Percentiles rank a stretch among this genome's conserved stretches.
Conservation (phyloP, 495 filamentous ascomycete genomes). For the Hypoxylon subgilvum region DNA sequence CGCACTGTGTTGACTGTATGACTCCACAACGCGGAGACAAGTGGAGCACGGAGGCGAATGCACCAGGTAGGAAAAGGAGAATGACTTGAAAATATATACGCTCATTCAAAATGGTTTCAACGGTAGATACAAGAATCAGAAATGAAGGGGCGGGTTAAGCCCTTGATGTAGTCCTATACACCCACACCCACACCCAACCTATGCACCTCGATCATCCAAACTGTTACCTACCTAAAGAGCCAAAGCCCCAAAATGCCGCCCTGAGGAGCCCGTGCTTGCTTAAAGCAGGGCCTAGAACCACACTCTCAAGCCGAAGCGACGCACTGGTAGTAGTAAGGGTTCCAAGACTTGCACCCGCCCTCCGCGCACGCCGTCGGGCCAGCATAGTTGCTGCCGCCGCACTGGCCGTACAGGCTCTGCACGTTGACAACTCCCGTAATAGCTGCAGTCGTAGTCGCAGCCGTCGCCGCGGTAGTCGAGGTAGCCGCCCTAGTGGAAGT, state of each 20-base stretch:
- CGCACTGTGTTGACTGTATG: no score
- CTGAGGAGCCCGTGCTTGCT: not conserved
- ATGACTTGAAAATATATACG: not conserved
- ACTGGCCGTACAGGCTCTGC: constrained; percentile 57
- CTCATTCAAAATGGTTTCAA: constrained; percentile 4
- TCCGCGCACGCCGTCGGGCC: constrained; percentile 55
- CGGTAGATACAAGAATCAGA: constrained; percentile 26
- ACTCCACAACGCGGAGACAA: no score
- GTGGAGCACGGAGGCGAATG: no score
- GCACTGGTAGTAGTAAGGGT: constrained; percentile 61
- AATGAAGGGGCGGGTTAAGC: not conserved
- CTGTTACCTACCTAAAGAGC: not conserved
- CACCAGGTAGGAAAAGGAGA: no score
- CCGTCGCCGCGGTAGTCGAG: constrained; percentile 41
- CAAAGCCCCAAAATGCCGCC: not conserved
- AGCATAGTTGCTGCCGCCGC: constrained; percentile 57
- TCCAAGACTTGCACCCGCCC: constrained; percentile 55
- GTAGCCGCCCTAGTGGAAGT: constrained; percentile 43
- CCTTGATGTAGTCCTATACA: not conserved
- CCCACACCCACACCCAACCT: not conserved
- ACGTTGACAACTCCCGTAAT: constrained; percentile 38
- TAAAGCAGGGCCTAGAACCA: no score
- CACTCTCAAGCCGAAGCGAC: constrained; percentile 32
- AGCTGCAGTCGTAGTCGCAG: constrained; percentile 38
- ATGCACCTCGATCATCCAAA: not conserved